Percentiles rank a stretch among this genome's conserved stretches.
Evolutionary conservation across 768 basidiomycete genomes (phyloP).

Genomic region (Suillus lakei): DNA sequence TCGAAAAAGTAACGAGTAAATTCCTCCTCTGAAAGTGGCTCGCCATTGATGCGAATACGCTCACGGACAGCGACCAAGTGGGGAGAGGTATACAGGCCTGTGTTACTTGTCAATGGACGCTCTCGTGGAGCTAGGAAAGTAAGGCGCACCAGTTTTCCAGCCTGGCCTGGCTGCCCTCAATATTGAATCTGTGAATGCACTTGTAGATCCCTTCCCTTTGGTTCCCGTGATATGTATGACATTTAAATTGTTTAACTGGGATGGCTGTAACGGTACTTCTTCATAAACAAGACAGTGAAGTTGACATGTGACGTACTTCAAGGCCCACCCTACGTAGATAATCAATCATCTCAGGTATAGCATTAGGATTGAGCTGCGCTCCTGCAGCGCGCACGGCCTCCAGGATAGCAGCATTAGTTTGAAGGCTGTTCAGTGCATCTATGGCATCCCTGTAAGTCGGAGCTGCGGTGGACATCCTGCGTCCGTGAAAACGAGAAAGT

Average conservation of each 20-base stretch:
- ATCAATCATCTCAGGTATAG: constrained; percentile 89
- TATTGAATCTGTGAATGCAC: constrained; percentile 89
- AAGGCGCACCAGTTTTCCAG: constrained; percentile 77
- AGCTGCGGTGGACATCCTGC: constrained; percentile 51
- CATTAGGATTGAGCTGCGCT: constrained; percentile 56
- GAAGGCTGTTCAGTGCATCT: constrained; percentile 74
- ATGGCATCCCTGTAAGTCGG: constrained; percentile 77
- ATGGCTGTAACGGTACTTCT: constrained; percentile 52
- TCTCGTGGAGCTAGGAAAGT: background rate
- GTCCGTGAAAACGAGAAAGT: constrained; percentile 12
- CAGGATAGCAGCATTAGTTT: constrained; percentile 92
- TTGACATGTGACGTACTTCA: constrained; percentile 51
- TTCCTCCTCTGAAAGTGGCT: constrained; percentile 83
- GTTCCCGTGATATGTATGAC: constrained; percentile 97
- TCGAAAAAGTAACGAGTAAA: constrained; percentile 96
- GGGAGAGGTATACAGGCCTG: constrained; percentile 95
- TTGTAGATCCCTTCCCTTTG: constrained; percentile 98
- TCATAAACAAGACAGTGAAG: constrained; percentile 15
- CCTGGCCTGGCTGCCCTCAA: constrained; percentile 73
- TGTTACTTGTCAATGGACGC: background rate
- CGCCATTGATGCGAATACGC: constrained; percentile 91
- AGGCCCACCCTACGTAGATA: constrained; percentile 90
- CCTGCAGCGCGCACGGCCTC: constrained; percentile 83
- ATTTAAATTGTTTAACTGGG: constrained; percentile 85
- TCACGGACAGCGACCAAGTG: constrained; percentile 96